Percentiles rank a stretch among this genome's conserved stretches.
These are phyloP conservation scores for Rhodotorula mucilaginosa DNA, from an alignment of 1,284 basidiomycete species.

Conservation along the genomic window DNA sequence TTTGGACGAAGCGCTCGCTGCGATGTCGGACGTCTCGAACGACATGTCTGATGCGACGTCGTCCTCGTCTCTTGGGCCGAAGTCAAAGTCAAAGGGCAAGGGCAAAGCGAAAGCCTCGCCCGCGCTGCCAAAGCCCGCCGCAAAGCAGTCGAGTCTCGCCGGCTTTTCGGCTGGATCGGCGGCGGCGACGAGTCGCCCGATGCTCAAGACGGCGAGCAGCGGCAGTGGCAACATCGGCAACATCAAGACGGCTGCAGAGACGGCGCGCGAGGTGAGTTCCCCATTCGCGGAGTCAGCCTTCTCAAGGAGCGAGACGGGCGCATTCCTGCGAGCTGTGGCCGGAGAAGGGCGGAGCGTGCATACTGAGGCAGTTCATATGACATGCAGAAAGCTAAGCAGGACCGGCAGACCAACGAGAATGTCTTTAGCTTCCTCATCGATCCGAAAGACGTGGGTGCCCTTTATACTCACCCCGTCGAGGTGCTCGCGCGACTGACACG, in stretches of 20 bases:
- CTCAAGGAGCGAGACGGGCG: neutral
- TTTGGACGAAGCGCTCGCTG: conserved; percentile 25
- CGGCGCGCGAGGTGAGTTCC: conserved; percentile 23
- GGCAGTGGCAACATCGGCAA: conserved; percentile 28
- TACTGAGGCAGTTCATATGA: fast-evolving
- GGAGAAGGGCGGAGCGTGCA: neutral
- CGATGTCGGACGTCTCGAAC: conserved; percentile 40
- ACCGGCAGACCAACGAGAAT: conserved; percentile 76
- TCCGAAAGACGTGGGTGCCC: conserved; percentile 62
- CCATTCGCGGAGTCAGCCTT: neutral
- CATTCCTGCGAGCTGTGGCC: neutral
- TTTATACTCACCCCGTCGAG: neutral
- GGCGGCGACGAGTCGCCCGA: conserved; percentile 16
- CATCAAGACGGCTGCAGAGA: conserved; percentile 37
- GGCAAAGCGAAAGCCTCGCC: conserved; percentile 18
- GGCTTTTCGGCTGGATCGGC: neutral
- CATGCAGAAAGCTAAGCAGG: conserved; percentile 57
- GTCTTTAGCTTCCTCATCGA: conserved; percentile 79
- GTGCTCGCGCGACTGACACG: neutral
- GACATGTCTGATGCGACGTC: conserved; percentile 14
- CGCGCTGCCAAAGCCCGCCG: conserved; percentile 13
- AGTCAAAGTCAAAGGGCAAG: conserved; percentile 12
- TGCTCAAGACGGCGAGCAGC: conserved; percentile 36
- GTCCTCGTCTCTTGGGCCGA: conserved; percentile 3
- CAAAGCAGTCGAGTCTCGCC: conserved; percentile 8